Evolutionary conservation across 1,284 basidiomycete genomes (phyloP), one percentile per base, ranked within the genome.

Genomic region (Ganoderma multipileum): DNA sequence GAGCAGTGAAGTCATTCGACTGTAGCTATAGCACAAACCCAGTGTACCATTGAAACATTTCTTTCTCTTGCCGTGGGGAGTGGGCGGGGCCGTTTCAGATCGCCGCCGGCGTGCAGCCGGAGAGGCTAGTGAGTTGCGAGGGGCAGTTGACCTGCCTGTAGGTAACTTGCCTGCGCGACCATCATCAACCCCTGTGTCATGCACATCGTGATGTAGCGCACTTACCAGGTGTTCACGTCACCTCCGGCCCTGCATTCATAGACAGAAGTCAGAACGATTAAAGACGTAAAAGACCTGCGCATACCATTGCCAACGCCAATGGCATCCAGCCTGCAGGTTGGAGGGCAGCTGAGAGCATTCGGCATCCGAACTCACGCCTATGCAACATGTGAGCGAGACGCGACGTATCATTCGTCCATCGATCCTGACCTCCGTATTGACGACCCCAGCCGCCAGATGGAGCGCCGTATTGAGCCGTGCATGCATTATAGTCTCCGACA

Each of bases 231-330:
- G 62, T 75, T 74, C 3, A 75, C 70, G 44, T 74, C 74, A 16
- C 74, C 72, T 0, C 69, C 73, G 16, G 74, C 72, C 74, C 72
- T 74, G 61, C 52, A n/a, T 41, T 28, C 36, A 8, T 54, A 18
- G 1, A 67, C 44, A 11, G 44, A 33, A 18, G 20, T 39, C 20
- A 28, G 59, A 33, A 28, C 5, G 36, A 14, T 16, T 63, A 20
- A 60, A 33, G 11, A 59, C 50, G 12, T 18, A 28, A 26, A 20
- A 41, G 18, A 33, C 20, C 9, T 20, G 41, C 38, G 44, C 66
- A 18, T 52, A 75, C 73, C 74, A 74, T 69, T 76, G 54, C 72
- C 72, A 76, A 23, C 74, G 68, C 73, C 73, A 76, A 68, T 74
- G 72, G 41, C 73, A 75, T 20, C 74, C 74, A 16, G 72, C 72